Conservation (phyloP, 2,329 filamentous ascomycete species). For the Alternaria sp. region DNA sequence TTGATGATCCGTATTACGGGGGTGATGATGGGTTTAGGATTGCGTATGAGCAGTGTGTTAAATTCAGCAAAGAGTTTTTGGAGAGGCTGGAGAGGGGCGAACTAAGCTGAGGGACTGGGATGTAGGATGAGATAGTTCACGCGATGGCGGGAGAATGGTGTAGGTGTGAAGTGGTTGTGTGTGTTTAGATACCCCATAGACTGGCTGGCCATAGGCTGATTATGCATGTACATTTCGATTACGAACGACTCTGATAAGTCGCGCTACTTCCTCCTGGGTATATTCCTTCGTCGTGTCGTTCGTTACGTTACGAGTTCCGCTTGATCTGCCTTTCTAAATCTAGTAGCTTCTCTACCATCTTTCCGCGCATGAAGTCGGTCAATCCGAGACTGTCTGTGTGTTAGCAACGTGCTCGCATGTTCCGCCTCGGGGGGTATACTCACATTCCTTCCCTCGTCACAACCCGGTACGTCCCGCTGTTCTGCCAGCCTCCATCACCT, state of each 20-base stretch:
- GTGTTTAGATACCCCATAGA: conserved; percentile 31
- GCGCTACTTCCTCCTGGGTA: conserved; percentile 1
- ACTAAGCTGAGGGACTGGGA: conserved; percentile 23
- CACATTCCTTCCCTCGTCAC: conserved; percentile 66
- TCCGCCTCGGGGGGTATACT: conserved; percentile 32
- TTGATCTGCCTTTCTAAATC: conserved; percentile 29
- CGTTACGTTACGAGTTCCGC: conserved; percentile 9
- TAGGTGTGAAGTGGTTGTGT: background rate
- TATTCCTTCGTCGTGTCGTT: background rate
- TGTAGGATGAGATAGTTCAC: background rate
- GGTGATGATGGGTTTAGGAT: conserved; percentile 16
- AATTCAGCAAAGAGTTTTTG: conserved; percentile 80
- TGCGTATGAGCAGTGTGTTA: conserved; percentile 82
- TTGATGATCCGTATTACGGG: conserved; percentile 85
- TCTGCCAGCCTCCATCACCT: conserved; percentile 63
- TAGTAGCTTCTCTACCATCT: conserved; percentile 24
- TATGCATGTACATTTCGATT: background rate
- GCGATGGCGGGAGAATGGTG: background rate
- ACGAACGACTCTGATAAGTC: background rate
- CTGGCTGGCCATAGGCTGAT: background rate
- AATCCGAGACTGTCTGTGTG: conserved; percentile 17
- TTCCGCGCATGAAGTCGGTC: conserved; percentile 31
- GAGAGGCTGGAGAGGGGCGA: conserved; percentile 59
- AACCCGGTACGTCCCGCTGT: conserved; percentile 67
- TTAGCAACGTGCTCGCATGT: background rate